Percentiles rank a stretch among this genome's conserved stretches.
These are phyloP conservation scores for Cercospora berteroae DNA, from an alignment of 2,329 filamentous ascomycete species.

Conservation along the genomic window DNA sequence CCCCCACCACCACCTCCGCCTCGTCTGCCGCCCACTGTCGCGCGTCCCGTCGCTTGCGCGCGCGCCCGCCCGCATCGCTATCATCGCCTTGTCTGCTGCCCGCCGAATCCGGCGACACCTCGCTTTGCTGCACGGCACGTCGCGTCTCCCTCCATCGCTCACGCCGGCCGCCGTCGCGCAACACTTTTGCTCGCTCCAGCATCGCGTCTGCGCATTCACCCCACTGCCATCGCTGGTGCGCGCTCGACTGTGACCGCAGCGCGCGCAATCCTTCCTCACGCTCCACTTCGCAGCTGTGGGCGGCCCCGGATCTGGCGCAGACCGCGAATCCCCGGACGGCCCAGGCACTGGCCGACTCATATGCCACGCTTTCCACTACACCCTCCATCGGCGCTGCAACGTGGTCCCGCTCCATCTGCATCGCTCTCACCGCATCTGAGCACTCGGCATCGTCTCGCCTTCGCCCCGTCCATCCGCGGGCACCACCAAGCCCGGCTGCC, in stretches of 20 bases:
- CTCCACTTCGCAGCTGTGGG: neutral
- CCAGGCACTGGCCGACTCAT: constrained; percentile 3
- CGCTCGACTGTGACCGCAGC: neutral
- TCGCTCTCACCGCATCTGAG: neutral
- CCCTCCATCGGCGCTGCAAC: neutral
- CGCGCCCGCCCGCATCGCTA: neutral
- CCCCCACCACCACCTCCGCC: neutral
- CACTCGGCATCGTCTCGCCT: neutral
- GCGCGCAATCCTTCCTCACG: neutral
- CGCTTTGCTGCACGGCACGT: constrained; percentile 5
- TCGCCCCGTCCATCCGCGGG: neutral
- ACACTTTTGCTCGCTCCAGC: neutral
- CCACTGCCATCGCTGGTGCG: neutral
- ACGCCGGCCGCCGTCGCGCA: neutral
- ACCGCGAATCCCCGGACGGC: neutral
- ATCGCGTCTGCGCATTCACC: neutral
- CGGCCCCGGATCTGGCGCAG: neutral
- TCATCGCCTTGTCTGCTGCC: neutral
- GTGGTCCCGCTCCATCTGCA: neutral
- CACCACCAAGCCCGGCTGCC: neutral
- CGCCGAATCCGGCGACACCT: constrained; percentile 13
- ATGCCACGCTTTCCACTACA: constrained; percentile 5
- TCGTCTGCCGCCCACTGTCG: neutral
- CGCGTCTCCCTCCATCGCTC: constrained; percentile 2
- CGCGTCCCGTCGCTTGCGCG: constrained; percentile 7